These are phyloP conservation scores for Curvularia hawaiiensis DNA, from an alignment of 2,329 filamentous ascomycete species.

Conservation along the genomic window DNA sequence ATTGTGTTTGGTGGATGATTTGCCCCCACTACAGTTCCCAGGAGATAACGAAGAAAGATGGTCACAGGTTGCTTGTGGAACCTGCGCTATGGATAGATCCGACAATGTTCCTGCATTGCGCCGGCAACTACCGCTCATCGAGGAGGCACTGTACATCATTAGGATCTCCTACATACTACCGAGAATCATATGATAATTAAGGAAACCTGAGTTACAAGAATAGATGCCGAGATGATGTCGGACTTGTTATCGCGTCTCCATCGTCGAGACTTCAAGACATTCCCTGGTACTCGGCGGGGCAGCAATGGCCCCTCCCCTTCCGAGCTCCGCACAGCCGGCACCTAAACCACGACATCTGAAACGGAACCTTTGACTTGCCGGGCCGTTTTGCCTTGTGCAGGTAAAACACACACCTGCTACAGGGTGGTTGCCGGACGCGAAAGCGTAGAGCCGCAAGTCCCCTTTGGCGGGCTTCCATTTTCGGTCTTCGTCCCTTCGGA, in stretches of 20 bases:
- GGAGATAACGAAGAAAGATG: neutral
- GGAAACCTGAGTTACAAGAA: neutral
- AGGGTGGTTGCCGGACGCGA: constrained; percentile 19
- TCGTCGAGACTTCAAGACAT: constrained; percentile 9
- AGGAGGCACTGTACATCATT: neutral
- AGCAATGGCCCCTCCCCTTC: constrained; percentile 37
- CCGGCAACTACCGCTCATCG: constrained; percentile 6
- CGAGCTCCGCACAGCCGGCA: constrained; percentile 33
- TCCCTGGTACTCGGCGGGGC: constrained; percentile 12
- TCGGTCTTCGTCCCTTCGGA: constrained; percentile 30
- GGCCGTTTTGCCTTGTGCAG: constrained; percentile 19
- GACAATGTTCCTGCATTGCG: constrained; percentile 12
- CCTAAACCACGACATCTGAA: constrained; percentile 23
- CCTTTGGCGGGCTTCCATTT: constrained; percentile 24
- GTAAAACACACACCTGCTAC: constrained; percentile 15
- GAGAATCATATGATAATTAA: neutral
- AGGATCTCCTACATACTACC: neutral
- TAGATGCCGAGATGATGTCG: constrained; percentile 3
- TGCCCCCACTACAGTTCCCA: neutral
- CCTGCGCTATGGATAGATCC: constrained; percentile 15
- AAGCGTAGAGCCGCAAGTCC: constrained; percentile 32
- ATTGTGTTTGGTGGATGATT: neutral
- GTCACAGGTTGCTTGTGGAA: constrained; percentile 4
- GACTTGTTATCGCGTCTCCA: constrained; percentile 20
- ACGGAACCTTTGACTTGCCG: constrained; percentile 17